Base-by-base conservation (phyloP, 2,329 filamentous ascomycete species). In the Drechslerella dactyloides region DNA sequence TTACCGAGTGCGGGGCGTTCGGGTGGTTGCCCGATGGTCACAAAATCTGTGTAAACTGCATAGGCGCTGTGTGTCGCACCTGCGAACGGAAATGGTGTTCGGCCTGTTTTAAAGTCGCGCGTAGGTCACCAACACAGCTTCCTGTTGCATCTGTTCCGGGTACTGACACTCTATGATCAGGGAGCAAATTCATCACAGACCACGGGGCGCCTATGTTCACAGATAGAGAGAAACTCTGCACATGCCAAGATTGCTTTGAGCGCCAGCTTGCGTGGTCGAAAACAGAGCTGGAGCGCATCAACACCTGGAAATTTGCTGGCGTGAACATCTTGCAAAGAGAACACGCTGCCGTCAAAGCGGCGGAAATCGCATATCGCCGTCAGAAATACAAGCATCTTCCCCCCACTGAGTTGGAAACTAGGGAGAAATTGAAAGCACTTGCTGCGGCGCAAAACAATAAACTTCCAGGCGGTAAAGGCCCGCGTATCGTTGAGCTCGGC, bases 201-300 rank as follows among this genome's bases (percentile, higher is more conserved):
- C 50, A 72, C 15, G 40, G 42, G 13, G 51, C 56, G 1, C 7
- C 4, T 2, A 61, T 65, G 51, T 30, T 7, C 7, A 56, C 55
- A n/a, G 60, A 72, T 27, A 33, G 60, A 37, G 56, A 23, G 6
- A 44, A 52, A 2, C 52, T 40, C 24, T 37, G 21, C 19, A 65
- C 68, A 8, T 72, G 68, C 21, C 55, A 72, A 27, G 21, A 19
- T 8, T 72, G 68, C 44, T 72, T 72, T 23, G 68, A 72, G 27
- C n/a, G 21, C 10, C 68, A 72, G 48, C 60, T 72, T 3, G n/a
- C 48, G 11, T 65, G 58, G 24, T 60, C 68, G 1, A 65, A 56
- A 30, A 72, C 21, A 6, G 68, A 72, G 17, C 17, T 65, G 1
- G 54, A 72, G 4, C 37, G 68, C 17, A 13, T 52, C 1, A 30